Conservation (phyloP, 257 asterid genomes). For the Nicotiana sylvestris region DNA sequence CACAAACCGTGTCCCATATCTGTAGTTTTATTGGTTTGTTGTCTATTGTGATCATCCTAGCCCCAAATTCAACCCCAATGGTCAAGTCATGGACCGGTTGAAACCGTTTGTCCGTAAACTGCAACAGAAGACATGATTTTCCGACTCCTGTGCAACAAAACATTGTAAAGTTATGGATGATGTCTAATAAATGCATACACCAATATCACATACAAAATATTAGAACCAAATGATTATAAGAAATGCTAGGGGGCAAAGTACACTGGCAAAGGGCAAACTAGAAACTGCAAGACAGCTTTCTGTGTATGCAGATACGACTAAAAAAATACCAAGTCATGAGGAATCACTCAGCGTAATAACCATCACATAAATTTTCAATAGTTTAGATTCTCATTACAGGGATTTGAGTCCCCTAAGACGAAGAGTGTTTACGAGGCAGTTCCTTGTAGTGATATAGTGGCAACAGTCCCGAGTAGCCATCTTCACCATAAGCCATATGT, state of each 20-base stretch:
- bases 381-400: background rate
- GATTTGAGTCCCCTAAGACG: background rate
- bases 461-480: background rate
- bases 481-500: background rate
- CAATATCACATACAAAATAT: background rate
- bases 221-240: background rate
- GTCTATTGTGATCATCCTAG: conserved; percentile 64
- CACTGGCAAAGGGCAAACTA: background rate
- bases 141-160: conserved; percentile 58
- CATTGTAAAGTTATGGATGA: background rate
- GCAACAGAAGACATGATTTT: conserved; percentile 75
- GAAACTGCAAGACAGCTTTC: background rate
- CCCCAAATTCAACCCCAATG: conserved; percentile 76
- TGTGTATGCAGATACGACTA: background rate
- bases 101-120: conserved; percentile 77
- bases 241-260: background rate
- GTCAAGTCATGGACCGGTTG: conserved; percentile 85
- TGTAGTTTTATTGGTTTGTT: conserved; percentile 69
- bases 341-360: background rate
- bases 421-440: background rate
- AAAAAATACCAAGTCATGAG: background rate
- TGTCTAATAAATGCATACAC: background rate
- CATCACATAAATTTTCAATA: background rate
- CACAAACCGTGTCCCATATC: conserved; percentile 83
- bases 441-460: background rate